phyloP scores from a whole-genome alignment of 371 early-diverging fungal genomes.

The Rhizopus stolonifer region DNA sequence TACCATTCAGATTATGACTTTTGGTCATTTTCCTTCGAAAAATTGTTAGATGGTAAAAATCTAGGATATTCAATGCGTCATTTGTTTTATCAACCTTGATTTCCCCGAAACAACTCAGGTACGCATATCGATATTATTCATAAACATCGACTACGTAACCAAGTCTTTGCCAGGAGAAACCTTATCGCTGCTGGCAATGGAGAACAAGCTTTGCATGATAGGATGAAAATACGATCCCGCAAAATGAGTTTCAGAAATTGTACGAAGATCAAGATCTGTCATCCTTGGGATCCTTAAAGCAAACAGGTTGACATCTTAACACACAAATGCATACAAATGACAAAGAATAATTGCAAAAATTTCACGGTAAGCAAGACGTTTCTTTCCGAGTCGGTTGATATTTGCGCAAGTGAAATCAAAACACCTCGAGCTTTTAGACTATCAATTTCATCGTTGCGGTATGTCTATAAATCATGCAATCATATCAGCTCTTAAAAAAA shows the following conservation, averaged over 20 bases:
- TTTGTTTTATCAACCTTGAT: not conserved
- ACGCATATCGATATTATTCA: not conserved
- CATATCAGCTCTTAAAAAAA: no score
- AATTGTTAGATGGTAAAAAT: slow-evolving; percentile 1
- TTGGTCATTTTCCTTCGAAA: not conserved
- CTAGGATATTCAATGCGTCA: not conserved
- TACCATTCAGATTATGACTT: not conserved
- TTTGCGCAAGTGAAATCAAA: no score
- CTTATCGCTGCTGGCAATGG: not conserved
- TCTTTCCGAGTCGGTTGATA: not conserved
- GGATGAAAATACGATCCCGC: slow-evolving; percentile 3
- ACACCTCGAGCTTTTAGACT: no score
- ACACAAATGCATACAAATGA: no score
- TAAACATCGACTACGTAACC: slow-evolving; percentile 8
- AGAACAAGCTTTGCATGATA: slow-evolving; percentile 2
- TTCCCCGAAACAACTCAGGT: slow-evolving; percentile 1
- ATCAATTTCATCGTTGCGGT: no score
- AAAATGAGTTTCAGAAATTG: slow-evolving; percentile 4
- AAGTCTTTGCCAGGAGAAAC: not conserved
- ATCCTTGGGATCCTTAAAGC: not conserved
- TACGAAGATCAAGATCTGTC: slow-evolving; percentile 1
- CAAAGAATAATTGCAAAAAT: not conserved
- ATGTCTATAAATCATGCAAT: no score
- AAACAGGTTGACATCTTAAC: no score
- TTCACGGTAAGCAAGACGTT: not conserved